Evolutionary conservation across 2,329 filamentous ascomycete genomes (phyloP).

Genomic region (Hymenoscyphus fructigenus): DNA sequence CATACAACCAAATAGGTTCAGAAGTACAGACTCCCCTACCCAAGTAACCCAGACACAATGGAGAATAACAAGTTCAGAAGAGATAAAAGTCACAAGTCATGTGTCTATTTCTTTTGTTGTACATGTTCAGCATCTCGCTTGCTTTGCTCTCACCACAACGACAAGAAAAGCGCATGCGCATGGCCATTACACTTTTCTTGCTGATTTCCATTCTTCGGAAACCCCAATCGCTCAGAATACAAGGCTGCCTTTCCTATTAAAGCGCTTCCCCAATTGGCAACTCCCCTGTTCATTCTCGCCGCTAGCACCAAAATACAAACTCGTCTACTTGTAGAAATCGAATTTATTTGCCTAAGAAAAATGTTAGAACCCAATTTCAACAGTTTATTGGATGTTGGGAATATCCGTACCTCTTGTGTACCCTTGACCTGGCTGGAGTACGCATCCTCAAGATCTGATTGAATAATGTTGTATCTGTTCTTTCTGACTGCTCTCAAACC

Average conservation of each 20-base stretch:
- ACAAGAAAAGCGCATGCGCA: neutral
- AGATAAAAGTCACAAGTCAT: neutral
- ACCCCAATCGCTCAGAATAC: neutral
- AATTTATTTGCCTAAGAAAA: conserved; percentile 63
- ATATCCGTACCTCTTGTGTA: conserved; percentile 59
- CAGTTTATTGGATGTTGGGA: conserved; percentile 16
- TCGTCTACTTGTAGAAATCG: conserved; percentile 80
- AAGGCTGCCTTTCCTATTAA: neutral
- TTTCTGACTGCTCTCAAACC: conserved; percentile 91
- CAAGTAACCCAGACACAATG: no score
- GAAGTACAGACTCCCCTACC: no score
- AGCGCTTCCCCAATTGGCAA: neutral
- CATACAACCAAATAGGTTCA: no score
- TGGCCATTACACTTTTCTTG: neutral
- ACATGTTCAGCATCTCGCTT: conserved; percentile 4
- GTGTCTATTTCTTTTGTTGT: conserved; percentile 7
- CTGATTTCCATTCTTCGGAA: neutral
- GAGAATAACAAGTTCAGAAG: neutral
- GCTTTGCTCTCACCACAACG: neutral
- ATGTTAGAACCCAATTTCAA: conserved; percentile 35
- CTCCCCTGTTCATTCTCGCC: neutral
- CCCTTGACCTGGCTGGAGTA: conserved; percentile 97
- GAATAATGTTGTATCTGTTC: conserved; percentile 99
- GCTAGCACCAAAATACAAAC: neutral
- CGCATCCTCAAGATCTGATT: conserved; percentile 92